Evolutionary conservation across 768 basidiomycete species (phyloP).

Genomic region (Lactifluus pinguis): DNA sequence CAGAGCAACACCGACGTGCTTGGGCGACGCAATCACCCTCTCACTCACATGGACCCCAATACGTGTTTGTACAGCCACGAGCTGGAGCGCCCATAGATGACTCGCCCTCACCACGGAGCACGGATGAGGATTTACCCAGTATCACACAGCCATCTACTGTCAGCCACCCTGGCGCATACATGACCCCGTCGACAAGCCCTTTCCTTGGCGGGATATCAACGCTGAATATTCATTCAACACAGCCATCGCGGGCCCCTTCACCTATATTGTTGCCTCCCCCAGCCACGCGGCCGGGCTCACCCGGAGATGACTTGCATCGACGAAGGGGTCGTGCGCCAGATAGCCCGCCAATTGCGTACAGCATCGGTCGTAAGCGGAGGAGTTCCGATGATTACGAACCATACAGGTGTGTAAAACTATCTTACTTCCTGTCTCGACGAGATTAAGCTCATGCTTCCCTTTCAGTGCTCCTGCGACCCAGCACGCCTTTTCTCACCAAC

Average conservation of each 20-base stretch:
- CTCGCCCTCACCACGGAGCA: slow-evolving; percentile 61
- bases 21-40: slow-evolving; percentile 25
- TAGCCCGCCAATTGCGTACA: slow-evolving; percentile 29
- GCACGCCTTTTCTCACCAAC: slow-evolving; percentile 24
- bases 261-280: slow-evolving; percentile 57
- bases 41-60: slow-evolving; percentile 23
- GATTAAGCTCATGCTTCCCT: slow-evolving; percentile 10
- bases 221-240: slow-evolving; percentile 63
- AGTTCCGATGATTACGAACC: slow-evolving; percentile 25
- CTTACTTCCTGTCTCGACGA: slow-evolving; percentile 19
- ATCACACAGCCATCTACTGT: slow-evolving; percentile 5
- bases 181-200: slow-evolving; percentile 67
- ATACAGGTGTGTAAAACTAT: slow-evolving; percentile 7
- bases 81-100: slow-evolving; percentile 33
- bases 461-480: slow-evolving; percentile 25
- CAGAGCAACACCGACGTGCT: slow-evolving; percentile 26
- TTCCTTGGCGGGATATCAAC: slow-evolving; percentile 73
- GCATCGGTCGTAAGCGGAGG: slow-evolving; percentile 22
- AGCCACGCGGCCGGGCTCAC: slow-evolving; percentile 31
- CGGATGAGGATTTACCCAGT: slow-evolving; percentile 45
- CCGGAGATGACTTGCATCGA: slow-evolving; percentile 26
- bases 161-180: slow-evolving; percentile 26
- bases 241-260: slow-evolving; percentile 62
- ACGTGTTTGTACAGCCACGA: slow-evolving; percentile 3
- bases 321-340: slow-evolving; percentile 26